A percentile compares a stretch with the other conserved stretches of the same genome.
These are phyloP conservation scores for Mortierella sp. DNA, from an alignment of 371 early-diverging fungal genomes.

Conservation along the genomic window DNA sequence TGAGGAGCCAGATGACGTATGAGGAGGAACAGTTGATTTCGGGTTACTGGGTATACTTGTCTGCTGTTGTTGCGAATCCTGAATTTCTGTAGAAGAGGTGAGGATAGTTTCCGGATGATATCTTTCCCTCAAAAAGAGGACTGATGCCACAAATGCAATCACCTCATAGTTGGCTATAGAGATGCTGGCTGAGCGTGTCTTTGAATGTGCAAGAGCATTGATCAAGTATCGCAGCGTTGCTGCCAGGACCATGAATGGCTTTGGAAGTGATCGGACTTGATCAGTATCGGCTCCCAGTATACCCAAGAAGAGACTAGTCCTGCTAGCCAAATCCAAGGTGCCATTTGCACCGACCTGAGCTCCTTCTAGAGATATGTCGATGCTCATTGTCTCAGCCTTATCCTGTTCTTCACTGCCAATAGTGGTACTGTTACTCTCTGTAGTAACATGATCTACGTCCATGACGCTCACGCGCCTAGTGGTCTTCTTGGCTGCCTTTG, in stretches of 20 bases:
- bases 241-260: slow-evolving; percentile 44
- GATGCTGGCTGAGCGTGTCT: slow-evolving; percentile 39
- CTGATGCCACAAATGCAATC: slow-evolving; percentile 52
- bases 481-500: slow-evolving; percentile 6
- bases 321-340: slow-evolving; percentile 13
- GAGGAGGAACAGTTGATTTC: background rate
- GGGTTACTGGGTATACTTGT: slow-evolving; percentile 25
- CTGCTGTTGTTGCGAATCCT: slow-evolving; percentile 6
- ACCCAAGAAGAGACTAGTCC: slow-evolving; percentile 46
- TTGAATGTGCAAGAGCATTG: slow-evolving; percentile 47
- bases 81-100: background rate
- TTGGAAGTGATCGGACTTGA: slow-evolving; percentile 30
- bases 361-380: slow-evolving; percentile 9
- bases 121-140: slow-evolving; percentile 33
- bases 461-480: slow-evolving; percentile 29
- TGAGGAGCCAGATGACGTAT: background rate
- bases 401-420: background rate
- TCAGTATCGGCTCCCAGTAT: slow-evolving; percentile 47
- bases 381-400: slow-evolving; percentile 7
- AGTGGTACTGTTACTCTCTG: background rate
- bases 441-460: slow-evolving; percentile 24
- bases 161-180: slow-evolving; percentile 52
- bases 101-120: slow-evolving; percentile 26
- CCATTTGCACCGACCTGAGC: background rate
- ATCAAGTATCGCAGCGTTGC: slow-evolving; percentile 48